Evolutionary conservation across 1,139 yeast species (phyloP).

Genomic region (Suhomyces coccinellae): DNA sequence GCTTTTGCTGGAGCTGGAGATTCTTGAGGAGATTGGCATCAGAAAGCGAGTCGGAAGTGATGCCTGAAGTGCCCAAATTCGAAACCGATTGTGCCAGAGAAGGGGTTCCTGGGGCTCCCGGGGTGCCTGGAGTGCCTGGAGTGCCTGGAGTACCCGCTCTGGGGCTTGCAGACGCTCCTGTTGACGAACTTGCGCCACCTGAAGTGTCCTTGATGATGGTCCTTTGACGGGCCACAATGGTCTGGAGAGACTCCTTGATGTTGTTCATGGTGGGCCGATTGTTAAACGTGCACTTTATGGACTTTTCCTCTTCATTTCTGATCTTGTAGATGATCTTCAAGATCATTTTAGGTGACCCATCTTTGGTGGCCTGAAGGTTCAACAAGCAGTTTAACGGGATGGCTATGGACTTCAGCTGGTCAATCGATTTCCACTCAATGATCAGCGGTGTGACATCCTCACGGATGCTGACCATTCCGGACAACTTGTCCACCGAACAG

Average conservation of each 20-base stretch:
- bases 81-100: conserved; percentile 4
- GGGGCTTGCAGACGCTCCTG: conserved; percentile 13
- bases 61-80: conserved; percentile 7
- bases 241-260: conserved; percentile 68
- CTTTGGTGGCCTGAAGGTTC: conserved; percentile 76
- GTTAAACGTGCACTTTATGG: conserved; percentile 61
- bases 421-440: conserved; percentile 72
- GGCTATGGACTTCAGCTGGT: conserved; percentile 49
- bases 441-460: conserved; percentile 69
- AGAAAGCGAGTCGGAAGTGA: conserved; percentile 28
- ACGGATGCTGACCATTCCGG: conserved; percentile 64
- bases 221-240: conserved; percentile 67
- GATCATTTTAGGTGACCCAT: conserved; percentile 67
- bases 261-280: conserved; percentile 76
- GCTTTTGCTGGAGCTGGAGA: conserved; percentile 72
- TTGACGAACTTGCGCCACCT: not conserved
- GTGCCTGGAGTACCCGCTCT: conserved; percentile 2
- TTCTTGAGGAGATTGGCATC: conserved; percentile 58
- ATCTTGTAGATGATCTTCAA: conserved; percentile 54
- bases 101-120: conserved; percentile 3
- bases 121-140: conserved; percentile 10
- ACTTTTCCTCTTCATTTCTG: conserved; percentile 41
- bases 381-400: conserved; percentile 54
- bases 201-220: conserved; percentile 39
- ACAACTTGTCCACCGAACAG: conserved; percentile 62